These are phyloP conservation scores for Wickerhamiella spandovensis DNA, from an alignment of 805 yeast species.

Conservation along the genomic window DNA sequence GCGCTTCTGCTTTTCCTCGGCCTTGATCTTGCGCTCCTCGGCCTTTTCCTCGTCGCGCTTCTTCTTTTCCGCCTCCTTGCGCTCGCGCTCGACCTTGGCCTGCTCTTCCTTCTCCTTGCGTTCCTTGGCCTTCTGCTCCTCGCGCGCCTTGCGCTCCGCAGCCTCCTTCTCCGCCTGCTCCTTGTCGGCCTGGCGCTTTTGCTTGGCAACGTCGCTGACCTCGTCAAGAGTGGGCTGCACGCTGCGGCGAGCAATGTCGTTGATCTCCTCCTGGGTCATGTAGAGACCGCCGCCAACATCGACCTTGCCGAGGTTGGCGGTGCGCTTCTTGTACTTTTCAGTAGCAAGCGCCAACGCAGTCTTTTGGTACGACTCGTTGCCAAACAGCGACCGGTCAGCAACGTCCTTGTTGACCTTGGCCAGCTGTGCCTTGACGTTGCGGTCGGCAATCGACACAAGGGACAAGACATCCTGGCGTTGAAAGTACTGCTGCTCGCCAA, in stretches of 20 bases:
- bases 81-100: slow-evolving; percentile 13
- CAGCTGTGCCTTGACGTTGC: slow-evolving; percentile 22
- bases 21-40: slow-evolving; percentile 9
- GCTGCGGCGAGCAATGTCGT: slow-evolving; percentile 61
- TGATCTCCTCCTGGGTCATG: slow-evolving; percentile 63
- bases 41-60: slow-evolving; percentile 15
- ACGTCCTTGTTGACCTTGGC: slow-evolving; percentile 30
- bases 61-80: slow-evolving; percentile 6
- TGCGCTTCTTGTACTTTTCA: slow-evolving; percentile 45
- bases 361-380: slow-evolving; percentile 47
- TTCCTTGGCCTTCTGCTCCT: slow-evolving; percentile 21
- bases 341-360: slow-evolving; percentile 70
- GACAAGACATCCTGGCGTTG: slow-evolving; percentile 19
- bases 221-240: slow-evolving; percentile 76
- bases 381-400: slow-evolving; percentile 28
- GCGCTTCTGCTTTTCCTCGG: slow-evolving; percentile 1
- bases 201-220: slow-evolving; percentile 52
- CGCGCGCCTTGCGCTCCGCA: slow-evolving; percentile 10
- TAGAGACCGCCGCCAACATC: slow-evolving; percentile 81
- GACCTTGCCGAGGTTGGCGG: slow-evolving; percentile 40
- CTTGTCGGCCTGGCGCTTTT: slow-evolving; percentile 49
- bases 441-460: slow-evolving; percentile 19
- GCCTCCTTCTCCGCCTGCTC: slow-evolving; percentile 19
- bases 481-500: slow-evolving; percentile 17
- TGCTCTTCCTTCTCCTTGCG: slow-evolving; percentile 27